Base-by-base conservation (phyloP, 495 filamentous ascomycete genomes). In the Penicillium pulvis region DNA sequence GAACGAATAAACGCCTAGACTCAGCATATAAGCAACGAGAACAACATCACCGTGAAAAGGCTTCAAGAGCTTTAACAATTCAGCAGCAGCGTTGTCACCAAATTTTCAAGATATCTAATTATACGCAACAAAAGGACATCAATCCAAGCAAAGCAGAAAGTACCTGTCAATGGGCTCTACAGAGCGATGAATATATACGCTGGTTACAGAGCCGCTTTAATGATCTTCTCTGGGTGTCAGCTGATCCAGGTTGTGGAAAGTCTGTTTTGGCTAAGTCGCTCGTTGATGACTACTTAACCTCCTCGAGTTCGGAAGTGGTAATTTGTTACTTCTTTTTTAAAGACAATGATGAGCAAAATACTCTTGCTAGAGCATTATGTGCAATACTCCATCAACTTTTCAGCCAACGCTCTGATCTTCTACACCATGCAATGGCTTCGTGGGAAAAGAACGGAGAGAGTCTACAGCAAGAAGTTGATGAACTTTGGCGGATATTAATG, bases 281-380 rank as follows among this genome's bases (percentile, higher is more conserved):
- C 4, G 61, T 76, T 6, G 71, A 79, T 31, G 31, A 66, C 20
- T 45, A 61, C 52, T 56, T 70, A 8, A 44, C 59, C 17, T 31
- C 3, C 17, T 35, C 51, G 1, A 16, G 20, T 41, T 24, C 55
- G 9, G 45, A 51, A 28, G 58, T 59, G n/a, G 63, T 60, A 19
- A 45, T 76, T 12, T 79, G 72, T 55, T 79, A 77, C 60, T 80
- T 81, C 52, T 82, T 81, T 50, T 81, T 78, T 60, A 76, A 77
- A 48, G 76, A 79, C 16, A 65, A 71, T 17, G 62, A 73, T 11
- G 58, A 71, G 17, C 74, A 76, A 51, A 71, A 74, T 28, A 56
- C 42, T 48, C 65, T 70, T 30, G 54, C 51, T 20, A 57, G 50
- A 19, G 73, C 72, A 41, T 61, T 81, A 6, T 76, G 68, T 56